phyloP scores from a whole-genome alignment of 108 stramenopile genomes.

The Skeletonema tropicum region DNA sequence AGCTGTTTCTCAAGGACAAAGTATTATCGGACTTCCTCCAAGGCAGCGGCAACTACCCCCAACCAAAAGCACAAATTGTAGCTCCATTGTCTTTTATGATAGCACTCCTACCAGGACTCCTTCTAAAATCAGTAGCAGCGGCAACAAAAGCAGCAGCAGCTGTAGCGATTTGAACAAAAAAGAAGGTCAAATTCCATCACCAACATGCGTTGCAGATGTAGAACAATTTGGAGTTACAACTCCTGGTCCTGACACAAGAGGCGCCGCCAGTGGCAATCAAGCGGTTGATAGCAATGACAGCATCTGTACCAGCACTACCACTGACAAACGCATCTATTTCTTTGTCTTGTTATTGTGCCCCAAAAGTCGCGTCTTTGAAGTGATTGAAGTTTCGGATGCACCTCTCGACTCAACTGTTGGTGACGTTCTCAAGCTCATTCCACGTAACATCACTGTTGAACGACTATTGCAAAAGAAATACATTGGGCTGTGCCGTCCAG shows the following conservation, averaged over 20 bases:
- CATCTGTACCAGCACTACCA: background rate
- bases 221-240: background rate
- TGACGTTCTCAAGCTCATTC: conserved; percentile 26
- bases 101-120: background rate
- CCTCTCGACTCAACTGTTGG: conserved; percentile 19
- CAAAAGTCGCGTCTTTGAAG: conserved; percentile 40
- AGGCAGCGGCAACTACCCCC: background rate
- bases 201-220: background rate
- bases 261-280: background rate
- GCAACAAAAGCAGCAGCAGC: background rate
- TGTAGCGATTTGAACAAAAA: background rate
- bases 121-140: background rate
- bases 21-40: background rate
- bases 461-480: conserved; percentile 29
- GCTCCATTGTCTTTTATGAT: conserved; percentile 32
- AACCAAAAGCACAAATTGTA: conserved; percentile 2
- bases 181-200: background rate
- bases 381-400: conserved; percentile 33
- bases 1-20: background rate
- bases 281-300: background rate
- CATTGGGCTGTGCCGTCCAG: conserved; percentile 33
- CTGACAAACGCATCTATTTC: conserved; percentile 18
- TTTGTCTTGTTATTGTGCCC: conserved; percentile 44
- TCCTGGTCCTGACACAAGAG: background rate
- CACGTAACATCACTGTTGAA: conserved; percentile 27